These are phyloP conservation scores for Adansonia rubrostipa DNA, from an alignment of 441 rosid species.

Conservation along the genomic window DNA sequence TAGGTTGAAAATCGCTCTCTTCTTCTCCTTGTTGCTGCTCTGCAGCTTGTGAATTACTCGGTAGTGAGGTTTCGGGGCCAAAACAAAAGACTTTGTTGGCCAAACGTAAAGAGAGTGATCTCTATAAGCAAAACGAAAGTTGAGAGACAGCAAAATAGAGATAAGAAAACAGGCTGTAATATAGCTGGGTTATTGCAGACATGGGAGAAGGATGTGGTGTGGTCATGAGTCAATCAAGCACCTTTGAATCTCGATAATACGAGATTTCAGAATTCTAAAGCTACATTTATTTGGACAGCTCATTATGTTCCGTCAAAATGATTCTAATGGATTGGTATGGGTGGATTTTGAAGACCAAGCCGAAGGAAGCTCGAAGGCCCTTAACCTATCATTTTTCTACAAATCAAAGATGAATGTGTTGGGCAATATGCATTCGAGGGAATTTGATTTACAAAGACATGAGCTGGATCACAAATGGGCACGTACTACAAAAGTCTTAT, in stretches of 20 bases:
- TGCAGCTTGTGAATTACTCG: too few relatives aligned
- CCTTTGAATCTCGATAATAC: too few relatives aligned
- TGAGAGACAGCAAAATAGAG: conserved; percentile 14
- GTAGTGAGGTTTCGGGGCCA: not conserved
- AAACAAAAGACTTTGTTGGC: conserved; percentile 20
- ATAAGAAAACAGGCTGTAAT: conserved; percentile 60
- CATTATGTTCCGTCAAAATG: too few relatives aligned
- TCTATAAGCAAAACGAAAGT: not conserved
- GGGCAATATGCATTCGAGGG: not conserved
- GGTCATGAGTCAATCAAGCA: not conserved
- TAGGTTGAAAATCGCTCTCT: too few relatives aligned
- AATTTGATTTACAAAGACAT: not conserved
- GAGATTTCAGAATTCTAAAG: not conserved
- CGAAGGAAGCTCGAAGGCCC: too few relatives aligned
- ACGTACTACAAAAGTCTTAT: conserved; percentile 31
- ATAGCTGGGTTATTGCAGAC: conserved; percentile 49
- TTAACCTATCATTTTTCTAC: not conserved
- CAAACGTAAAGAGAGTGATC: conserved; percentile 15
- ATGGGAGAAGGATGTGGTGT: conserved; percentile 21
- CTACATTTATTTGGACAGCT: not conserved
- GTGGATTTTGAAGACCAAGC: not conserved
- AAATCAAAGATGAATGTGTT: not conserved
- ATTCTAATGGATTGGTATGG: too few relatives aligned
- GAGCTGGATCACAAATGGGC: conserved; percentile 56
- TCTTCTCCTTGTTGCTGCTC: too few relatives aligned